Percentiles rank a stretch among this genome's conserved stretches.
Evolutionary conservation across 805 yeast species (phyloP).

Genomic region (Yarrowia hollandica): DNA sequence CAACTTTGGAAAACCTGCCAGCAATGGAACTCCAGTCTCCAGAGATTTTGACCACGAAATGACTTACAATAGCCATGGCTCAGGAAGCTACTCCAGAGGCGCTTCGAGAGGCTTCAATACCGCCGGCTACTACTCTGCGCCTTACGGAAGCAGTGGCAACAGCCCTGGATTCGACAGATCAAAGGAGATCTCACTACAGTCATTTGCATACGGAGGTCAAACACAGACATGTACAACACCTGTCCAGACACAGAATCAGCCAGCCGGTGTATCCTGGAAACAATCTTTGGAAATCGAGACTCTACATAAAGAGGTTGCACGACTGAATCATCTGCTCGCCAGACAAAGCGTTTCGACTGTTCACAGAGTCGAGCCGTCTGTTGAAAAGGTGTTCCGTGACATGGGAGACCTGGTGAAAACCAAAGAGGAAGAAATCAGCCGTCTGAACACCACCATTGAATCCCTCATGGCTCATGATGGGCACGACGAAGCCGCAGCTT

Average conservation of each 20-base stretch:
- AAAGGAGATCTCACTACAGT: not conserved
- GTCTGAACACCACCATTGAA: conserved; percentile 3
- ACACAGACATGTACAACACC: not conserved
- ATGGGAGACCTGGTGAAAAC: conserved; percentile 2
- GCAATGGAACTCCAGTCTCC: not conserved
- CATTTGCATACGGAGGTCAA: conserved; percentile 4
- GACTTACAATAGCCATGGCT: not conserved
- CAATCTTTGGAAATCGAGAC: not conserved
- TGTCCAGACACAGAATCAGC: not conserved
- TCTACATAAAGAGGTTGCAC: conserved; percentile 8
- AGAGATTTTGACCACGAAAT: conserved; percentile 1
- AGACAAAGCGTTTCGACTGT: not conserved
- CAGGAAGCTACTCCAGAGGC: conserved; percentile 2
- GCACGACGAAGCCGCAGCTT: not conserved
- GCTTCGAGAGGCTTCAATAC: conserved; percentile 6
- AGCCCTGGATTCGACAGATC: not conserved
- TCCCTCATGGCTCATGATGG: not conserved
- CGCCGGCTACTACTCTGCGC: conserved; percentile 8
- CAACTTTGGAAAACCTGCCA: conserved; percentile 6
- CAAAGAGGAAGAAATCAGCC: conserved; percentile 8
- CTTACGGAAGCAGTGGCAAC: conserved; percentile 9
- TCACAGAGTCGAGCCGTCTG: not conserved
- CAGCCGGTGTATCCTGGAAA: not conserved
- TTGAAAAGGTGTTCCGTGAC: conserved; percentile 6
- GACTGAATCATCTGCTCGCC: not conserved